phyloP scores from a whole-genome alignment of 768 basidiomycete genomes.

The Chlorophyllum brunneum region DNA sequence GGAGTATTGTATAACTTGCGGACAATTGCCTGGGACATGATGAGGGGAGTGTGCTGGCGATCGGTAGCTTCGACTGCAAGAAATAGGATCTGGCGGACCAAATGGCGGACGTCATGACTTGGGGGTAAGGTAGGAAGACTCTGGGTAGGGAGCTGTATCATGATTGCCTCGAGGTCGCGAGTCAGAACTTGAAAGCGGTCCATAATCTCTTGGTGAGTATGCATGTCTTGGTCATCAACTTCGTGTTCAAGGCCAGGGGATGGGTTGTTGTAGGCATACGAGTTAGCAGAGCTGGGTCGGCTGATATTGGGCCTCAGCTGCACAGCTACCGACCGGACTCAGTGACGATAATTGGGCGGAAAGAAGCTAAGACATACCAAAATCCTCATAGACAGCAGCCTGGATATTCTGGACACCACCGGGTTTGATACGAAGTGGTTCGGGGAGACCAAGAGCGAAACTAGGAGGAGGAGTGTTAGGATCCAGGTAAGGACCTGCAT shows the following conservation, averaged over 20 bases:
- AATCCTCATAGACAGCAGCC: conserved; percentile 91
- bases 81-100: conserved; percentile 78
- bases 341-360: not conserved
- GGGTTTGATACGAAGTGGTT: conserved; percentile 81
- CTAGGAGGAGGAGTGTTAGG: conserved; percentile 65
- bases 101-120: conserved; percentile 82
- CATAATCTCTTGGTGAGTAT: conserved; percentile 80
- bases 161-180: conserved; percentile 76
- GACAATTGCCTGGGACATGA: conserved; percentile 96
- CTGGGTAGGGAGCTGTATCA: conserved; percentile 70
- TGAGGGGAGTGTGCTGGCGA: conserved; percentile 80
- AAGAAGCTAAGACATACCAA: conserved; percentile 43
- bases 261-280: conserved; percentile 48
- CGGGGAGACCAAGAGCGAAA: conserved; percentile 74
- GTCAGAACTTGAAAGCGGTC: conserved; percentile 55
- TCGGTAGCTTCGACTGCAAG: conserved; percentile 79
- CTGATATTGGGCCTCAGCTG: conserved; percentile 48
- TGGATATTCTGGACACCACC: conserved; percentile 82
- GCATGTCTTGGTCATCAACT: conserved; percentile 33
- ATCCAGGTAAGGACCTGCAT: conserved; percentile 85
- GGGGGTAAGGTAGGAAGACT: conserved; percentile 69
- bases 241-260: conserved; percentile 62
- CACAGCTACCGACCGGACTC: not conserved
- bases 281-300: conserved; percentile 67
- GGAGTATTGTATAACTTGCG: conserved; percentile 90